phyloP scores from a whole-genome alignment of 495 filamentous ascomycete species.

The Penicillium waksmanii region DNA sequence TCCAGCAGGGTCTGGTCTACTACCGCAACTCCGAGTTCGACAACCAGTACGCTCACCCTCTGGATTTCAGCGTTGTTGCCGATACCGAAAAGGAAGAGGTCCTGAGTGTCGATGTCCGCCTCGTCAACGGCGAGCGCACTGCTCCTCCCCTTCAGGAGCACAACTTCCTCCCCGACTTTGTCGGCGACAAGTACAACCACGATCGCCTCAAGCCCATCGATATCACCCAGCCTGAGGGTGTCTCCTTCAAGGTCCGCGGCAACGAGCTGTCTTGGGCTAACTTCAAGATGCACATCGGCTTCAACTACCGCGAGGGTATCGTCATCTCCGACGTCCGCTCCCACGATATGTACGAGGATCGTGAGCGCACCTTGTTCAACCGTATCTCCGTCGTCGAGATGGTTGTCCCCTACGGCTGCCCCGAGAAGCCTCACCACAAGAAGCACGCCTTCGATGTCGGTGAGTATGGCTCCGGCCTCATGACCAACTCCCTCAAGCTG shows the following conservation, averaged over 20 bases:
- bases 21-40: conserved; percentile 52
- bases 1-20: conserved; percentile 46
- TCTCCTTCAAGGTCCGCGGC: conserved; percentile 45
- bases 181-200: conserved; percentile 38
- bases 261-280: conserved; percentile 45
- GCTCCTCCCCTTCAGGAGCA: conserved; percentile 57
- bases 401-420: conserved; percentile 96
- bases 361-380: conserved; percentile 81
- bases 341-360: conserved; percentile 85
- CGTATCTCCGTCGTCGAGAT: conserved; percentile 93
- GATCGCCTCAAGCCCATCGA: conserved; percentile 45
- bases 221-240: conserved; percentile 44
- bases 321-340: conserved; percentile 90
- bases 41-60: conserved; percentile 46
- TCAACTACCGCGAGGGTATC: conserved; percentile 94
- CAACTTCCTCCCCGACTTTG: conserved; percentile 52
- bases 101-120: conserved; percentile 86
- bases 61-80: conserved; percentile 41
- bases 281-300: conserved; percentile 61
- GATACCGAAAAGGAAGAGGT: conserved; percentile 89
- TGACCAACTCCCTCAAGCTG: conserved; percentile 88
- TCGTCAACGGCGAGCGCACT: conserved; percentile 71
- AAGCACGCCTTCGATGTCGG: conserved; percentile 96
- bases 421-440: conserved; percentile 87
- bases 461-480: conserved; percentile 93